Conservation (phyloP, 1,284 basidiomycete genomes). For the Cryptococcus wingfieldii region DNA sequence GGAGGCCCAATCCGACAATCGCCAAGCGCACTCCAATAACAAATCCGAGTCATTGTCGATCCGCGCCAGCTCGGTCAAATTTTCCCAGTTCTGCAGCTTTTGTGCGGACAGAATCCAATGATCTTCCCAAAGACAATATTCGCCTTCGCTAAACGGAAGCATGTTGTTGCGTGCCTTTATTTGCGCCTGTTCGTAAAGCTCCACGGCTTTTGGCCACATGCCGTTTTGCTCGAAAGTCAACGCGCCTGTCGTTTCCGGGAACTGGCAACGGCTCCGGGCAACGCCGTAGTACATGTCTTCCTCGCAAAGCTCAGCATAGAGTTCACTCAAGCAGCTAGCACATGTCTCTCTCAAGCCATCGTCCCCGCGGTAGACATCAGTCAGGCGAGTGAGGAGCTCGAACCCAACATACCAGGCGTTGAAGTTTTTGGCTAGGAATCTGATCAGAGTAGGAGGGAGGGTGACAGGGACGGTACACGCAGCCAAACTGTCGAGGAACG, state of each 20-base stretch:
- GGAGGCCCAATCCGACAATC: conserved; percentile 82
- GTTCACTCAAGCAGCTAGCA: conserved; percentile 86
- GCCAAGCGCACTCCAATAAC: conserved; percentile 92
- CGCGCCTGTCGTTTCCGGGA: conserved; percentile 85
- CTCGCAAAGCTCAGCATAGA: conserved; percentile 93
- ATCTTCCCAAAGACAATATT: conserved; percentile 98
- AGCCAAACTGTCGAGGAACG: conserved; percentile 77
- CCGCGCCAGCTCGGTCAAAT: conserved; percentile 85
- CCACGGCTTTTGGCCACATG: conserved; percentile 90
- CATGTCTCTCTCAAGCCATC: conserved; percentile 81
- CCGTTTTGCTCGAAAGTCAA: conserved; percentile 95
- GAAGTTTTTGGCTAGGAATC: conserved; percentile 94
- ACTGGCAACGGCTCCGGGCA: conserved; percentile 84
- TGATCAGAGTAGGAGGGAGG: conserved; percentile 90
- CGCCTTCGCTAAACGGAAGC: conserved; percentile 88
- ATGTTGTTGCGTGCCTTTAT: conserved; percentile 75
- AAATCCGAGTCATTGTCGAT: conserved; percentile 89
- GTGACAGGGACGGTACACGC: conserved; percentile 81
- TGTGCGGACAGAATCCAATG: conserved; percentile 97
- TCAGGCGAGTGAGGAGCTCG: conserved; percentile 77
- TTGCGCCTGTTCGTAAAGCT: conserved; percentile 87
- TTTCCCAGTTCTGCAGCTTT: conserved; percentile 98
- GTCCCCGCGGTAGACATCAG: conserved; percentile 69
- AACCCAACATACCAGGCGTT: conserved; percentile 90
- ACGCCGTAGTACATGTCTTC: conserved; percentile 98